Conservation (phyloP, 345 rosid genomes). For the Corchorus olitorius region DNA sequence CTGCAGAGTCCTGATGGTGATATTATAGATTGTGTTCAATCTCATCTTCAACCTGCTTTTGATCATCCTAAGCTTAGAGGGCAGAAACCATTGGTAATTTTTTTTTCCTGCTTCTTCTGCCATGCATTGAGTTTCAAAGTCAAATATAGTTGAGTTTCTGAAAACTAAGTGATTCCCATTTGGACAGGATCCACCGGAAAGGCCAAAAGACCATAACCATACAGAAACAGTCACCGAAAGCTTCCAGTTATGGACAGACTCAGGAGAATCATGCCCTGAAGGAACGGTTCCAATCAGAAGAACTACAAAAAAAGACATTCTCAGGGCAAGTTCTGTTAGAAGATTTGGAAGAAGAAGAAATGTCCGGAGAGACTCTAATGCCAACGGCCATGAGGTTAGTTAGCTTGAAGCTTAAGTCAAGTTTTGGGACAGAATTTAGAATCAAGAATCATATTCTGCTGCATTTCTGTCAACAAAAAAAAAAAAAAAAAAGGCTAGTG, state of each 20-base stretch:
- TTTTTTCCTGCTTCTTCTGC: not conserved
- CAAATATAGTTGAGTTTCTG: not conserved
- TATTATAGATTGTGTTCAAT: conserved; percentile 78
- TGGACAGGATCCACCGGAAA: conserved; percentile 66
- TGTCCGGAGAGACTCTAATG: conserved; percentile 89
- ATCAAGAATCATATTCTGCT: conserved; percentile 18
- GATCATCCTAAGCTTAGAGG: conserved; percentile 86
- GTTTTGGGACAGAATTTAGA: not conserved
- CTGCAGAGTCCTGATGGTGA: conserved; percentile 97
- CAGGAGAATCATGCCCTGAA: conserved; percentile 82
- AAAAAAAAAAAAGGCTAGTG: conserved; percentile 1
- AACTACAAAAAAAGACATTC: conserved; percentile 65
- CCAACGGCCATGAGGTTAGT: conserved; percentile 91
- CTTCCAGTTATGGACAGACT: conserved; percentile 74
- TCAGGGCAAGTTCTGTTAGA: conserved; percentile 66
- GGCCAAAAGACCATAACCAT: conserved; percentile 55
- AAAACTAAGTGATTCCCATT: not conserved
- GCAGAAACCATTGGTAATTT: conserved; percentile 66
- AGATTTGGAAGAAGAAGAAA: conserved; percentile 73
- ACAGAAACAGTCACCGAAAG: conserved; percentile 33
- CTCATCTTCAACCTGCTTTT: conserved; percentile 91
- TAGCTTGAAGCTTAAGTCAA: not conserved
- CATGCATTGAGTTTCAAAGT: conserved; percentile 13
- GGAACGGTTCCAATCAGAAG: conserved; percentile 91
- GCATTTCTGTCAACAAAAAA: not conserved